Conservation (phyloP, 495 filamentous ascomycete species). For the Penicillium robsamsonii region DNA sequence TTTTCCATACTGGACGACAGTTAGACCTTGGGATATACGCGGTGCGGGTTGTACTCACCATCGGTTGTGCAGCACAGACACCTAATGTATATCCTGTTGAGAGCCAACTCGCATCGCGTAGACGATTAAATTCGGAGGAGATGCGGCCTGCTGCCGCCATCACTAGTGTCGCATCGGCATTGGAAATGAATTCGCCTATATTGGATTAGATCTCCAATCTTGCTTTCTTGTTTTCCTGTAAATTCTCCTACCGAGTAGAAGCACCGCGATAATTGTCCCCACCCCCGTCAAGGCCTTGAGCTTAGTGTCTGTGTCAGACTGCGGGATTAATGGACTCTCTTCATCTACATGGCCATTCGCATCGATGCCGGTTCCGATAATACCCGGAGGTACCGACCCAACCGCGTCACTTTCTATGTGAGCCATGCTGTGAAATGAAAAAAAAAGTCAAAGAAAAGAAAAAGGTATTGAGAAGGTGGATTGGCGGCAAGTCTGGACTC, state of each 20-base stretch:
- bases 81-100: slow-evolving; percentile 63
- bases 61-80: slow-evolving; percentile 56
- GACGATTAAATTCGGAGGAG: slow-evolving; percentile 62
- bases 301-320: neutral
- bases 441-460: neutral
- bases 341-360: slow-evolving; percentile 21
- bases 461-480: too few relatives aligned
- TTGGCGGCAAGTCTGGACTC: too few relatives aligned
- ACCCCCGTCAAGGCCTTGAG: slow-evolving; percentile 24
- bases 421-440: neutral
- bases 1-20: slow-evolving; percentile 39
- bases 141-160: slow-evolving; percentile 61
- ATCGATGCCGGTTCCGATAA: neutral
- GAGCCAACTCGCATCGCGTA: slow-evolving; percentile 64
- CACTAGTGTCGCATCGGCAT: slow-evolving; percentile 60
- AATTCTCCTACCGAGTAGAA: slow-evolving; percentile 33
- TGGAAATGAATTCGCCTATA: slow-evolving; percentile 62
- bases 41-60: slow-evolving; percentile 29
- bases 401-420: neutral
- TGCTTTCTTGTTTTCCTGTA: too few relatives aligned
- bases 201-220: neutral
- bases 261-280: slow-evolving; percentile 34
- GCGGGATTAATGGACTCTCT: slow-evolving; percentile 24
- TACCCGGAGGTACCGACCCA: neutral
- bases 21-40: neutral